Evolutionary conservation across 2,329 filamentous ascomycete species (phyloP), one percentile per base, ranked within the genome.

Genomic region (Pestalotiopsis sp.): DNA sequence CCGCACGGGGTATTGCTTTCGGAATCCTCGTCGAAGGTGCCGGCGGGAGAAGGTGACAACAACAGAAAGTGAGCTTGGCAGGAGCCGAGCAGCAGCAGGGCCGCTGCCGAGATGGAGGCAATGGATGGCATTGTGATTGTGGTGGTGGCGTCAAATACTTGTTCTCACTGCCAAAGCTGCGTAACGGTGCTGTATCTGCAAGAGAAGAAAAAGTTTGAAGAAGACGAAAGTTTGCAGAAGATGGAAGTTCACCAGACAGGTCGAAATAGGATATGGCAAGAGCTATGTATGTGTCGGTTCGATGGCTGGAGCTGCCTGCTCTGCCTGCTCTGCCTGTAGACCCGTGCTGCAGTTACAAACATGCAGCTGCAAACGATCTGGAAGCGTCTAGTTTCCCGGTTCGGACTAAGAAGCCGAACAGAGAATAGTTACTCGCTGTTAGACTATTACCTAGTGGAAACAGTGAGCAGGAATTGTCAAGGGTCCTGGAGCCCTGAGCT

Each of bases 41-140:
- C 86, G 68, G 88, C 81, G 41, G 84, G 79, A 1, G 71, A 70
- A 62, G 79, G 89, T 80, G 76, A 82, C 69, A 81, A 76, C 74
- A 91, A 79, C 39, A 80, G 78, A 81, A 90, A 90, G 78, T 91
- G 88, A 64, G 86, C 86, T 62, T 79, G 78, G 70, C 81, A 78
- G 63, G 82, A 68, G 69, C 81, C 76, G 69, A 79, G 78, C 69
- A 86, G 76, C 63, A 82, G 75, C 65, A 81, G 71, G 59, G 74
- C 64, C 23, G 76, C 69, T 49, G 72, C 59, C 11, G 81, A 72
- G 49, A 83, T 68, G 38, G 80, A 76, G 25, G 78, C 69, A 65
- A 85, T 71, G 69, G 82, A 77, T 63, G 74, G 74, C 81, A 84
- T 85, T 65, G 66, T 81, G 69, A 52, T 14, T 67, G 23, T 11